Evolutionary conservation across 805 yeast species (phyloP).

Genomic region (Komagataella pseudopastoris): DNA sequence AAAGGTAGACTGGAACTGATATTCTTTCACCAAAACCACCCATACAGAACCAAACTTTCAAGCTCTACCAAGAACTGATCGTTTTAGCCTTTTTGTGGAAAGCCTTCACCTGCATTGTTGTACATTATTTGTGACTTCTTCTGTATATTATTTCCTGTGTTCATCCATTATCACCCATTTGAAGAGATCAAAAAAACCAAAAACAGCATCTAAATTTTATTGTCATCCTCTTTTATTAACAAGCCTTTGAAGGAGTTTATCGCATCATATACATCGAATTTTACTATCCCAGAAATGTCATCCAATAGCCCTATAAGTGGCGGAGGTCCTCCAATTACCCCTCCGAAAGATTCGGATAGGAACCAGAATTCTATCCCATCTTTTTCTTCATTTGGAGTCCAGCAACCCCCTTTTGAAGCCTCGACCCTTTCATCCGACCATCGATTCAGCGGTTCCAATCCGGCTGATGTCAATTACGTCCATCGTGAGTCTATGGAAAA

Average conservation of each 20-base stretch:
- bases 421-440: background rate
- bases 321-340: background rate
- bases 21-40: background rate
- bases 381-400: background rate
- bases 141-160: background rate
- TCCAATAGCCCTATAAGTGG: background rate
- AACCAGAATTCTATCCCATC: background rate
- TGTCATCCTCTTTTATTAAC: background rate
- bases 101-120: background rate
- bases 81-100: background rate
- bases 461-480: background rate
- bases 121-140: background rate
- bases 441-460: background rate
- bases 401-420: background rate
- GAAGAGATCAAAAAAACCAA: background rate
- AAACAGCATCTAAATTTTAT: background rate
- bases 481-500: background rate
- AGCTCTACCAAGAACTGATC: background rate
- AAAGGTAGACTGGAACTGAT: background rate
- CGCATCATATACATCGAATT: background rate
- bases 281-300: background rate
- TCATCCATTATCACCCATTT: background rate
- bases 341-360: background rate
- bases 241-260: background rate
- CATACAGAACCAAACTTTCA: background rate